Percentiles rank a stretch among this genome's conserved stretches.
Conservation (phyloP, 2,329 filamentous ascomycete species). For the Fusarium cicatricum region DNA sequence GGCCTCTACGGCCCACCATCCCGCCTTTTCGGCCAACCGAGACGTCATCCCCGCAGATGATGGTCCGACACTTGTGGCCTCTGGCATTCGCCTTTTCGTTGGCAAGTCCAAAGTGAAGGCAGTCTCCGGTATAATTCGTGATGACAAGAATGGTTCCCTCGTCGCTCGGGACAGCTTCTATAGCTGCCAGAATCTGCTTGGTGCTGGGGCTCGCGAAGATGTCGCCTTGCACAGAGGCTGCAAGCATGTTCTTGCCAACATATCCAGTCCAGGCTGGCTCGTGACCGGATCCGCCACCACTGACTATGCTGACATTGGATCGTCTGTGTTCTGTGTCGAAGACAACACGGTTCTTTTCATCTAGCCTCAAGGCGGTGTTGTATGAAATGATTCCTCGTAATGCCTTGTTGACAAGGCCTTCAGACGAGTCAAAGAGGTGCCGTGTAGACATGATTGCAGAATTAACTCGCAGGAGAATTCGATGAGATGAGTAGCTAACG, state of each 20-base stretch:
- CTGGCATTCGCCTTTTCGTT: slow-evolving; percentile 64
- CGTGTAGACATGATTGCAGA: slow-evolving; percentile 57
- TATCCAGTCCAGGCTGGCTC: slow-evolving; percentile 72
- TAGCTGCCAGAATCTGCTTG: slow-evolving; percentile 67
- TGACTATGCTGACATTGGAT: slow-evolving; percentile 59
- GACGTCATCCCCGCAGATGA: slow-evolving; percentile 72
- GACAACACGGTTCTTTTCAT: slow-evolving; percentile 61
- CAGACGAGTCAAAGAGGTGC: slow-evolving; percentile 61
- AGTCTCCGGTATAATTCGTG: slow-evolving; percentile 72
- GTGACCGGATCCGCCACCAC: slow-evolving; percentile 65
- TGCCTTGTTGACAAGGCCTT: slow-evolving; percentile 62
- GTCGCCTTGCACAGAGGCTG: slow-evolving; percentile 67
- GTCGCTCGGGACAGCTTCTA: slow-evolving; percentile 62
- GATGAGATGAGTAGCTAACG: not conserved
- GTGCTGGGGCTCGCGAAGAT: slow-evolving; percentile 71
- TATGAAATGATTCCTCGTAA: slow-evolving; percentile 61
- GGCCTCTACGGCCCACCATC: slow-evolving; percentile 67
- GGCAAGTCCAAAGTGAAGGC: slow-evolving; percentile 55
- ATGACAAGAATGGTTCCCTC: slow-evolving; percentile 67
- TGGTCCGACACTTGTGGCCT: slow-evolving; percentile 63
- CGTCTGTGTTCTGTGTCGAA: slow-evolving; percentile 56
- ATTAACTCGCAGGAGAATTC: not conserved
- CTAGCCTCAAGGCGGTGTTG: slow-evolving; percentile 59
- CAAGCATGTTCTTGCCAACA: slow-evolving; percentile 68
- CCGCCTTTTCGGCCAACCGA: slow-evolving; percentile 66